Evolutionary conservation across 2,329 filamentous ascomycete species (phyloP).

Genomic region (Trichoderma endophyticum): DNA sequence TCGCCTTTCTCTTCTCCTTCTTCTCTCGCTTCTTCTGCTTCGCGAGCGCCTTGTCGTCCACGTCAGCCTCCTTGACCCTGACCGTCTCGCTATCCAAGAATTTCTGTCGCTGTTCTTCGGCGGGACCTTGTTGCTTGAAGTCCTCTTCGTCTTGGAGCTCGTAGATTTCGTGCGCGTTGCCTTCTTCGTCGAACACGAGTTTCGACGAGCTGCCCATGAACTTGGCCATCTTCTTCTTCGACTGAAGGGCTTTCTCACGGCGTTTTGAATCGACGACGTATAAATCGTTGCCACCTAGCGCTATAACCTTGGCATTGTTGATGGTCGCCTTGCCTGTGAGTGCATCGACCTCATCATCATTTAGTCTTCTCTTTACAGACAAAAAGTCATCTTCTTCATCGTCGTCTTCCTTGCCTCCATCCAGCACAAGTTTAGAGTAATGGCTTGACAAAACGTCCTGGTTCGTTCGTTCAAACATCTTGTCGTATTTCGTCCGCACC

Average conservation of each 20-base stretch:
- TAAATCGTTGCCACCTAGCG: slow-evolving; percentile 67
- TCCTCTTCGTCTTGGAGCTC: slow-evolving; percentile 81
- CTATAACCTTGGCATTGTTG: slow-evolving; percentile 56
- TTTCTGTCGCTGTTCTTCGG: slow-evolving; percentile 69
- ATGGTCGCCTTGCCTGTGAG: slow-evolving; percentile 45
- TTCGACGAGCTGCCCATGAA: slow-evolving; percentile 84
- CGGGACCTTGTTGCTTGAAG: slow-evolving; percentile 71
- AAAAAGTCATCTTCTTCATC: slow-evolving; percentile 77
- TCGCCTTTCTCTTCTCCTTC: slow-evolving; percentile 67
- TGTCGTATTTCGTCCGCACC: slow-evolving; percentile 91
- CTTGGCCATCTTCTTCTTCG: slow-evolving; percentile 90
- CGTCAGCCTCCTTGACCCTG: slow-evolving; percentile 70
- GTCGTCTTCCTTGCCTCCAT: slow-evolving; percentile 46
- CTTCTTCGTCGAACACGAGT: slow-evolving; percentile 89
- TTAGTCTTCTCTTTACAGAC: slow-evolving; percentile 82
- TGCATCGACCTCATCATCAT: slow-evolving; percentile 61
- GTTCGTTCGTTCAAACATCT: slow-evolving; percentile 96
- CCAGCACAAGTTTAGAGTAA: slow-evolving; percentile 78
- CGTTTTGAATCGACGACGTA: slow-evolving; percentile 91
- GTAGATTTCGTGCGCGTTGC: slow-evolving; percentile 79
- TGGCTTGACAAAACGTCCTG: slow-evolving; percentile 94
- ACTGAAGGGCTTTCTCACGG: slow-evolving; percentile 89
- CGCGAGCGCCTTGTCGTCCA: slow-evolving; percentile 75
- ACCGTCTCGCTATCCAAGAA: slow-evolving; percentile 76
- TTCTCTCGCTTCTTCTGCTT: slow-evolving; percentile 78